A percentile compares a stretch with the other conserved stretches of the same genome.
phyloP scores from a whole-genome alignment of 1,139 yeast species.

The Saccharomycopsis crataegensis region DNA sequence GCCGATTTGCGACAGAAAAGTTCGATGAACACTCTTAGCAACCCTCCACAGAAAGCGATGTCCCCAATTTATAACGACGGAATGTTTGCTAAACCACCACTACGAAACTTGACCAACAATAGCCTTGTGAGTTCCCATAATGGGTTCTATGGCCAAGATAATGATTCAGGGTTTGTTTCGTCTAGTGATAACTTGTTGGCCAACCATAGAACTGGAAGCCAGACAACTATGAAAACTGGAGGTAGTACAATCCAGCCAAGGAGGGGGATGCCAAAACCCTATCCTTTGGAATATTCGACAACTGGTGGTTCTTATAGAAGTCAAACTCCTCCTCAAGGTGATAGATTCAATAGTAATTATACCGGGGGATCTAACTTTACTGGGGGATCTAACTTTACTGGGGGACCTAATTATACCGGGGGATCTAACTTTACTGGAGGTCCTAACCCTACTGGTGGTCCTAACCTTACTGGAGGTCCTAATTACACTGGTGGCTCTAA shows the following conservation, averaged over 20 bases:
- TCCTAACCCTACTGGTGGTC: too few species aligned
- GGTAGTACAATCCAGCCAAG: slow-evolving; percentile 5
- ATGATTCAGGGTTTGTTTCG: neutral
- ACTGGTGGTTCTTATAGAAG: slow-evolving; percentile 1
- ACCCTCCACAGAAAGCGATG: neutral
- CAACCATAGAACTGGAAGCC: neutral
- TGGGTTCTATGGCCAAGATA: neutral
- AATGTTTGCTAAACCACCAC: neutral
- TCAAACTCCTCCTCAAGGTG: neutral
- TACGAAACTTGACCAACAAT: slow-evolving; percentile 1
- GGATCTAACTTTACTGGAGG: too few species aligned
- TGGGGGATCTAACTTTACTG: too few species aligned
- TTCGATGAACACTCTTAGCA: neutral
- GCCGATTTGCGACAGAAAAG: neutral
- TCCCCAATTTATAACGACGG: slow-evolving; percentile 9
- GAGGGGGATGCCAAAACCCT: slow-evolving; percentile 14
- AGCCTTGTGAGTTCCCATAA: neutral
- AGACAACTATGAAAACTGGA: neutral
- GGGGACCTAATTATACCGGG: too few species aligned
- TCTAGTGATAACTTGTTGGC: slow-evolving; percentile 5
- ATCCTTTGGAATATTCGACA: slow-evolving; percentile 4
- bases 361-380: neutral
- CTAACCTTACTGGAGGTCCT: too few species aligned
- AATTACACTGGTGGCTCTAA: too few species aligned
- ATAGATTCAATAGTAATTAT: neutral